A percentile compares a stretch with the other conserved stretches of the same genome.
Evolutionary conservation across 2,329 filamentous ascomycete species (phyloP).

Genomic region (Diaporthe citri): DNA sequence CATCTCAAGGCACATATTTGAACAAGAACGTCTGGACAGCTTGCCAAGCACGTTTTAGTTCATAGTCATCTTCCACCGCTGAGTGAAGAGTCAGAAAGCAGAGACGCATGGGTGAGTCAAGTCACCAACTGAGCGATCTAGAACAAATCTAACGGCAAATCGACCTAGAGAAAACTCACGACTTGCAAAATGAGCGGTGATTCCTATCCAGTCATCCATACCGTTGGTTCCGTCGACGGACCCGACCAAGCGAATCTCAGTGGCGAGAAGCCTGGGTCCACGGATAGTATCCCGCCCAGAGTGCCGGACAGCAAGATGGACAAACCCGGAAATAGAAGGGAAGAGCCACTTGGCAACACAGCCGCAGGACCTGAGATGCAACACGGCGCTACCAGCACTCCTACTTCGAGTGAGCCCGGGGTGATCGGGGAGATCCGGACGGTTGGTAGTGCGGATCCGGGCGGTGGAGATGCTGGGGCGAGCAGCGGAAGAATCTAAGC

Average conservation of each 20-base stretch:
- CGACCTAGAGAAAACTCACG: neutral
- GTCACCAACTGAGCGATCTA: neutral
- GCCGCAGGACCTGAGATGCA: neutral
- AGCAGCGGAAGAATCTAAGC: no score
- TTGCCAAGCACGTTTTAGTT: neutral
- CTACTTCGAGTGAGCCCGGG: no score
- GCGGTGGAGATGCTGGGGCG: neutral
- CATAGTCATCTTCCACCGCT: neutral
- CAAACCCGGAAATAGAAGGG: neutral
- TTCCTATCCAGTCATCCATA: neutral
- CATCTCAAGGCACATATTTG: neutral
- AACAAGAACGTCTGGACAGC: neutral
- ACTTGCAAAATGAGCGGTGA: neutral
- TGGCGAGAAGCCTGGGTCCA: no score
- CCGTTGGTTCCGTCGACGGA: neutral
- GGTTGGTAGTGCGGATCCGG: neutral
- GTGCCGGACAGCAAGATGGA: neutral
- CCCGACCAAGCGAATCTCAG: neutral
- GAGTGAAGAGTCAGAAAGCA: neutral
- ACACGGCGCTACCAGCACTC: neutral
- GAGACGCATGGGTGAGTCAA: neutral
- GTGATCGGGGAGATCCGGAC: neutral
- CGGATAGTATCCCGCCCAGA: no score
- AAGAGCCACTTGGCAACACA: fast-evolving
- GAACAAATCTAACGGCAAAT: neutral